phyloP scores from a whole-genome alignment of 2,329 filamentous ascomycete genomes.

The Aureobasidium namibiae region DNA sequence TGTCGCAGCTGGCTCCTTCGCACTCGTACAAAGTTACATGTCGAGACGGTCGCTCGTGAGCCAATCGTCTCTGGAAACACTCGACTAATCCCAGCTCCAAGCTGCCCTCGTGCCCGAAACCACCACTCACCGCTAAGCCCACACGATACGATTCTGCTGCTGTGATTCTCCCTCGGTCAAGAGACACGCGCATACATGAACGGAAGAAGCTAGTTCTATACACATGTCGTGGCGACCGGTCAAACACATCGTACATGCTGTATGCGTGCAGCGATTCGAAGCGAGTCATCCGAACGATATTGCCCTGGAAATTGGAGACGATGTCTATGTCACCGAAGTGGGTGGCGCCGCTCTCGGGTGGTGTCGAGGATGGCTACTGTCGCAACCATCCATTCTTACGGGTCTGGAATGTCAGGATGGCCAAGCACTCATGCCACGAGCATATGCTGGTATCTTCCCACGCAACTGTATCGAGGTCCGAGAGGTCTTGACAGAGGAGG shows the following conservation, averaged over 20 bases:
- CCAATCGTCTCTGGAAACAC: not conserved
- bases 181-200: conserved; percentile 1
- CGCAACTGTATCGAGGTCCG: conserved; percentile 89
- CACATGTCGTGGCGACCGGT: conserved; percentile 96
- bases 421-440: conserved; percentile 86
- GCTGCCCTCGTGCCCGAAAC: not conserved
- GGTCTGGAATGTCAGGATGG: conserved; percentile 86
- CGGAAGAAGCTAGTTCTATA: not conserved
- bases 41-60: not conserved
- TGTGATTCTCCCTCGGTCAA: not conserved
- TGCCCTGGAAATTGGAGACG: conserved; percentile 93
- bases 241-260: conserved; percentile 93
- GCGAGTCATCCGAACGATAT: conserved; percentile 82
- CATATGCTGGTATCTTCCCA: conserved; percentile 98
- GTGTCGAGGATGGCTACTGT: conserved; percentile 92
- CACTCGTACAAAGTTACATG: not conserved
- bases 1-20: not conserved
- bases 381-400: conserved; percentile 84
- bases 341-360: conserved; percentile 76
- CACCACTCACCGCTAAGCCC: not conserved
- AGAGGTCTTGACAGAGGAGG: conserved; percentile 74
- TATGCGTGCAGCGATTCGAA: conserved; percentile 90
- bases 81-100: not conserved
- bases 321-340: conserved; percentile 97
- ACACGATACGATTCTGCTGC: not conserved